A percentile compares a stretch with the other conserved stretches of the same genome.
These are phyloP conservation scores for Tetrahymena elliotti DNA, from an alignment of 73 alveolate genomes.

Conservation along the genomic window DNA sequence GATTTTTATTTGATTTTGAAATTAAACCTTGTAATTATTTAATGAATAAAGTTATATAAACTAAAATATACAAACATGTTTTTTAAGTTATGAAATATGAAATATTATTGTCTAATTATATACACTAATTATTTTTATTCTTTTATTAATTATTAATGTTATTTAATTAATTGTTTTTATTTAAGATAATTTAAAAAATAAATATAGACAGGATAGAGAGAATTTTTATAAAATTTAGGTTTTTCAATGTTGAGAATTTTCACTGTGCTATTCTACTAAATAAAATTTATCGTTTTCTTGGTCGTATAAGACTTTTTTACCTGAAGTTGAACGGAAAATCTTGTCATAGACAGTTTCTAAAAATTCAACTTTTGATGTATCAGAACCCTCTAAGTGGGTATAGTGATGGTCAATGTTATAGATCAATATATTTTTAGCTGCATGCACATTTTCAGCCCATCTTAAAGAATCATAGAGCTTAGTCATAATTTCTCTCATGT, in stretches of 20 bases:
- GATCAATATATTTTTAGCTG: constrained; percentile 58
- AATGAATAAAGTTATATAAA: too few relatives aligned
- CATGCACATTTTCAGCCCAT: constrained; percentile 69
- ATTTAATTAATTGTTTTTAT: too few relatives aligned
- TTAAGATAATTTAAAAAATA: too few relatives aligned
- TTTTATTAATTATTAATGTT: too few relatives aligned
- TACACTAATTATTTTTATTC: too few relatives aligned
- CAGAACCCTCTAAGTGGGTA: constrained; percentile 3
- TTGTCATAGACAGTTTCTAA: constrained; percentile 75
- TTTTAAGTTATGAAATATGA: too few relatives aligned
- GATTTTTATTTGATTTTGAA: too few relatives aligned
- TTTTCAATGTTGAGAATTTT: not conserved
- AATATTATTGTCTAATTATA: too few relatives aligned
- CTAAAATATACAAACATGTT: too few relatives aligned
- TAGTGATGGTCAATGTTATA: constrained; percentile 15
- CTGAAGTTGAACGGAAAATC: constrained; percentile 83
- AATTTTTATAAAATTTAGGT: not conserved
- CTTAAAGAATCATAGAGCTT: constrained; percentile 72
- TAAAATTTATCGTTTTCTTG: not conserved
- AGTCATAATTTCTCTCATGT: constrained; percentile 62
- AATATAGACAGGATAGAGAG: too few relatives aligned
- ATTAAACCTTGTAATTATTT: too few relatives aligned
- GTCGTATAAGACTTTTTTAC: constrained; percentile 3
- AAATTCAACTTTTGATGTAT: constrained; percentile 56
- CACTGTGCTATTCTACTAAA: not conserved